These are phyloP conservation scores for Fusarium abutilonis DNA, from an alignment of 2,329 filamentous ascomycete species.

Conservation along the genomic window DNA sequence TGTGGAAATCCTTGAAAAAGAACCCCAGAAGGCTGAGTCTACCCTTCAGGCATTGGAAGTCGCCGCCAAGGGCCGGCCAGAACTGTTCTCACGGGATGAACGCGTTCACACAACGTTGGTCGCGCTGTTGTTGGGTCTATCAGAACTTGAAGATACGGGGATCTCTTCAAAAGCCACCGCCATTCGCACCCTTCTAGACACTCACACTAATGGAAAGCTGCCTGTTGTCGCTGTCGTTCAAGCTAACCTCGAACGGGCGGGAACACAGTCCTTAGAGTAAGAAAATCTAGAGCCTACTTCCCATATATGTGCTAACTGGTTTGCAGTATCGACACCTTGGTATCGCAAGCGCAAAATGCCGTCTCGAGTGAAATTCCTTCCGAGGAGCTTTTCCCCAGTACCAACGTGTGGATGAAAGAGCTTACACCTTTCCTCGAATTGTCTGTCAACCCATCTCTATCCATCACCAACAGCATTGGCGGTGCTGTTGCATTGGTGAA, in stretches of 20 bases:
- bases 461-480: constrained; percentile 77
- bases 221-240: constrained; percentile 64
- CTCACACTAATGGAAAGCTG: constrained; percentile 53
- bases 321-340: constrained; percentile 62
- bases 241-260: constrained; percentile 62
- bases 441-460: constrained; percentile 69
- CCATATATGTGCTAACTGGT: background rate
- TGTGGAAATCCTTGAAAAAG: constrained; percentile 46
- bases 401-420: constrained; percentile 71
- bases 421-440: constrained; percentile 64
- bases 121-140: constrained; percentile 62
- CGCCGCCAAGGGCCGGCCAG: constrained; percentile 57
- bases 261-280: constrained; percentile 62
- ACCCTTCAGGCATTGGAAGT: constrained; percentile 60
- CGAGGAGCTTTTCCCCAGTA: constrained; percentile 69
- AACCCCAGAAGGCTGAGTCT: constrained; percentile 43
- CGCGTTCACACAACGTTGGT: constrained; percentile 61
- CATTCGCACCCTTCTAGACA: constrained; percentile 59
- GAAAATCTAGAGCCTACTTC: constrained; percentile 29
- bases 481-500: constrained; percentile 74
- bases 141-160: constrained; percentile 57
- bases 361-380: constrained; percentile 43
- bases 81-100: constrained; percentile 57
- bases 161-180: constrained; percentile 54
- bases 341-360: constrained; percentile 56